Base-by-base conservation (phyloP, 208 protist species). In the Leishmania gerbilli region DNA sequence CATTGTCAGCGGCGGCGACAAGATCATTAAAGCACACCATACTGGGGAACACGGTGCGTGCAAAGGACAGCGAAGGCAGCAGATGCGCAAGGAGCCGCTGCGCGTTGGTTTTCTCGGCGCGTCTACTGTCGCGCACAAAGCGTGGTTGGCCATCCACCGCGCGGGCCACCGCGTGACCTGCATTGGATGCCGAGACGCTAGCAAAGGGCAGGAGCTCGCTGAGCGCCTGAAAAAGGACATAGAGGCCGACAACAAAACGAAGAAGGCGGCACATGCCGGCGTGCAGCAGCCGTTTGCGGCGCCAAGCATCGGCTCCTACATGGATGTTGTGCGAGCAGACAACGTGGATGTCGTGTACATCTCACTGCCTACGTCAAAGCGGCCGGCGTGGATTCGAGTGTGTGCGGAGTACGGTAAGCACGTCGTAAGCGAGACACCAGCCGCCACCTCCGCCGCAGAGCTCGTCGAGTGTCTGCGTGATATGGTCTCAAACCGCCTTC, bases 271-370 rank as follows among this genome's bases (percentile, higher is more conserved):
- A 3, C 72, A 72, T 55, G 74, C 55, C 9, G 76, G 37, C 27
- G 56, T 55, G 62, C 71, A 49, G 62, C 62, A 58, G n/a, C 51
- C 72, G 27, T 85, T 85, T 55, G 77, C 71, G 24, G 82, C 79
- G 24, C 86, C 87, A 13, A 47, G 55, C 11, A 68, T 92, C 51
- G 84, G 81, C 13, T 85, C 79, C 55, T 95, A 95, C 79, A 86
- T 89, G n/a, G 87, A 91, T 53, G 88, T 93, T 3, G 82, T 95
- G 15, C 71, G 77, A 27, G 80, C 87, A 3, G 67, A 74, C 6
- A 77, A 88, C 51, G 90, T 95, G 51, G 90, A 94, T 75, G 87
- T 95, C 24, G 92, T 95, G 69, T 94, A 94, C 83, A 93, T 94
- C 64, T 80, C 92, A 8, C 81, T 95, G 76, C 92, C 92, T 5